Conservation (phyloP, 2,329 filamentous ascomycete species). For the Botrytis tulipae region DNA sequence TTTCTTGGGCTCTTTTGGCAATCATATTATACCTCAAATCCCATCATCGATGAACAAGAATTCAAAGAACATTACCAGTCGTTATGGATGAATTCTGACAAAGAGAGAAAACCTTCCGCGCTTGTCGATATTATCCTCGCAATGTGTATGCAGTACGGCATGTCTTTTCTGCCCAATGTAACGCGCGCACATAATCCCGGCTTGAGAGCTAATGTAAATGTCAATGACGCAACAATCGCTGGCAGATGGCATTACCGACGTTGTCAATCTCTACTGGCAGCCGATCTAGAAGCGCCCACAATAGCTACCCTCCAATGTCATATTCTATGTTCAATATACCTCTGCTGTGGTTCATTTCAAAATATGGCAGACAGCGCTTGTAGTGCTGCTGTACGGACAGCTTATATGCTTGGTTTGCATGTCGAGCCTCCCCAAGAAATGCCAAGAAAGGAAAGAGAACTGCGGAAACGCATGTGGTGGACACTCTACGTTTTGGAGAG, state of each 20-base stretch:
- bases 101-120: constrained; percentile 45
- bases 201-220: constrained; percentile 27
- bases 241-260: constrained; percentile 44
- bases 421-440: constrained; percentile 41
- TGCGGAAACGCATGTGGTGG: constrained; percentile 50
- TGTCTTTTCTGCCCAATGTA: constrained; percentile 31
- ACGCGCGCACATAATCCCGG: constrained; percentile 15
- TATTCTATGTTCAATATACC: constrained; percentile 42
- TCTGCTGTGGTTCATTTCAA: constrained; percentile 42
- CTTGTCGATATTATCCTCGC: constrained; percentile 53
- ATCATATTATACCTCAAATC: constrained; percentile 44
- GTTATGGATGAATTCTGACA: constrained; percentile 39
- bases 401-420: constrained; percentile 44
- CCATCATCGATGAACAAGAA: constrained; percentile 46
- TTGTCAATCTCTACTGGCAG: constrained; percentile 41
- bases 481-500: constrained; percentile 45
- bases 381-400: constrained; percentile 41
- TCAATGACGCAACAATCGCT: constrained; percentile 39
- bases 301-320: constrained; percentile 45
- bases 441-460: constrained; percentile 38
- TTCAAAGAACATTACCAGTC: constrained; percentile 47
- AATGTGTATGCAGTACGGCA: constrained; percentile 50
- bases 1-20: constrained; percentile 50
- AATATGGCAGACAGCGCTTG: constrained; percentile 42
- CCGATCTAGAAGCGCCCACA: constrained; percentile 42